Evolutionary conservation across 495 filamentous ascomycete genomes (phyloP).

Genomic region (Rhypophila decipiens): DNA sequence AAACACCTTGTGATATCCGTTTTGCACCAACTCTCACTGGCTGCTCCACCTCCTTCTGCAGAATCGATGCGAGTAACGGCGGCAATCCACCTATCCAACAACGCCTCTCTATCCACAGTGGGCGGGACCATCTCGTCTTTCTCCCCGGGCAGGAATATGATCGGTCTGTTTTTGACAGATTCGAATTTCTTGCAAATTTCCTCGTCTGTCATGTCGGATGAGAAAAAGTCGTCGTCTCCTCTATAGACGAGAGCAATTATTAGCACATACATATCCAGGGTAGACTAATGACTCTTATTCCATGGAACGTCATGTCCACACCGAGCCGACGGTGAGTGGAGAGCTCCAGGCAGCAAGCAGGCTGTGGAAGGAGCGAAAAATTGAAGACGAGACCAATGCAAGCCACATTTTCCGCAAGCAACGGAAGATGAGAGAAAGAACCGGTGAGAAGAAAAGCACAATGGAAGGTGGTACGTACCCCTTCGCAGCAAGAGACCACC

Average conservation of each 20-base stretch:
- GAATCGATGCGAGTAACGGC: too few relatives aligned
- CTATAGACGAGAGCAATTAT: too few relatives aligned
- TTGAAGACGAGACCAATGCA: too few relatives aligned
- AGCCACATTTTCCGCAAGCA: not conserved
- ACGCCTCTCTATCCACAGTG: constrained; percentile 53
- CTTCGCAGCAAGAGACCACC: constrained; percentile 56
- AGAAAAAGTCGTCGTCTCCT: constrained; percentile 78
- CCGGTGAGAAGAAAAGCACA: not conserved
- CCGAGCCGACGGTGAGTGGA: too few relatives aligned
- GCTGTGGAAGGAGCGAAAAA: too few relatives aligned
- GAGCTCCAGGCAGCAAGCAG: too few relatives aligned
- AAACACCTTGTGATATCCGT: too few relatives aligned
- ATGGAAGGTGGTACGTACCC: constrained; percentile 18
- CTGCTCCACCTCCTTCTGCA: too few relatives aligned
- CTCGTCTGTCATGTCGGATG: constrained; percentile 57
- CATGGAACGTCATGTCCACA: too few relatives aligned
- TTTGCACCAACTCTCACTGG: constrained; percentile 10
- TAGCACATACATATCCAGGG: too few relatives aligned
- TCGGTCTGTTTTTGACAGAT: constrained; percentile 43
- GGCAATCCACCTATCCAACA: constrained; percentile 63
- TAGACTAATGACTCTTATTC: too few relatives aligned
- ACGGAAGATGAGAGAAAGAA: not conserved
- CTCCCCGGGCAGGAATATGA: constrained; percentile 59
- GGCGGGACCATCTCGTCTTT: constrained; percentile 61
- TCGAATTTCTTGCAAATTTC: constrained; percentile 54